Evolutionary conservation across 1,284 basidiomycete genomes (phyloP).

Genomic region (Hortiboletus rubellus): DNA sequence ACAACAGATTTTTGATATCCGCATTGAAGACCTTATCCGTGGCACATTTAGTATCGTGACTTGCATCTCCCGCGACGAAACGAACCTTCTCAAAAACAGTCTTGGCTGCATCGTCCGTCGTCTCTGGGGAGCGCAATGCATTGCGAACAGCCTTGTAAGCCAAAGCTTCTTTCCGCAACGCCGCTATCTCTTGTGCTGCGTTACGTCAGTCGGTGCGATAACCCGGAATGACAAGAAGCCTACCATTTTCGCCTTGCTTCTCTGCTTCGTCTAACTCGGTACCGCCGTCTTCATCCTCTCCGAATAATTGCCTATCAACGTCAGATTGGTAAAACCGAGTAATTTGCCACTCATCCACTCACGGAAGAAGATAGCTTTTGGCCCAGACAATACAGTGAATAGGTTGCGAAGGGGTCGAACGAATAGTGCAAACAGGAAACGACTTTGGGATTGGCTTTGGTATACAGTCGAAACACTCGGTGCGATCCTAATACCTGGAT

Average conservation of each 20-base stretch:
- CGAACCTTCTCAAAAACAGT: constrained; percentile 83
- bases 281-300: constrained; percentile 81
- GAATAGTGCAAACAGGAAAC: constrained; percentile 98
- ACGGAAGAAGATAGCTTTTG: constrained; percentile 97
- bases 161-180: constrained; percentile 84
- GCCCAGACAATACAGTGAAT: constrained; percentile 99
- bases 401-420: constrained; percentile 94
- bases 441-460: constrained; percentile 90
- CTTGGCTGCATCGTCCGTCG: constrained; percentile 58
- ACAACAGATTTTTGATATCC: constrained; percentile 87
- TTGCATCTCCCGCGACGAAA: neutral
- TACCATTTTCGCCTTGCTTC: constrained; percentile 86
- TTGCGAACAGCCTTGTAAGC: constrained; percentile 83
- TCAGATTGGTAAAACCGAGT: neutral
- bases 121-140: constrained; percentile 52
- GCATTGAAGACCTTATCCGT: constrained; percentile 74
- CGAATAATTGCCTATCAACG: constrained; percentile 83
- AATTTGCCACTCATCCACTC: constrained; percentile 31
- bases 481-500: constrained; percentile 57
- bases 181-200: constrained; percentile 86
- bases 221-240: neutral
- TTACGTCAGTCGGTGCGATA: constrained; percentile 4
- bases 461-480: constrained; percentile 92
- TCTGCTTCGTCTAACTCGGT: constrained; percentile 84
- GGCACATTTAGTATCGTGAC: neutral